Base-by-base conservation (phyloP, 225 moss, liverwort and hornwort genomes). In the Lunularia cruciata region DNA sequence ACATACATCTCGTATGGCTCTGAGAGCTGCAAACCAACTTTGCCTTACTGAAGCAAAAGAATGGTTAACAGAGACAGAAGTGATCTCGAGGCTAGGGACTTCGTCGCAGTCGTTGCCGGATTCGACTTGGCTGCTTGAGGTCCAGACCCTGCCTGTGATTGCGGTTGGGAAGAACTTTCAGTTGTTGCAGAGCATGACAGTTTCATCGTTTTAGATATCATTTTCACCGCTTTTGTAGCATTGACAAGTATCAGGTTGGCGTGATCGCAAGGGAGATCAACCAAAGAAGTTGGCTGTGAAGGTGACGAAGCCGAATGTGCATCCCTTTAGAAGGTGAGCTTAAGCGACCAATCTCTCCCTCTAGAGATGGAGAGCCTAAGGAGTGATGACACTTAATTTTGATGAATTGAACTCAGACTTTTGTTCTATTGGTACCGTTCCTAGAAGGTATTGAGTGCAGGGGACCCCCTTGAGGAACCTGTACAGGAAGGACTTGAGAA, bases 11-110 rank as follows among this genome's bases (percentile, higher is more conserved):
- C 66, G 47, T 32, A 67, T 32, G 22, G 66, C 66, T 14, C 66
- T 48, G 32, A 67, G 31, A 8, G 66, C 66, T 49, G 46, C 66
- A 67, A 47, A 67, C 66, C 66, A 67, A 28, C 66, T 67, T 43
- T 67, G 66, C 28, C 66, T 67, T 9, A 67, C 66, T 67, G 66
- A 67, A 31, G 66, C 47, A 49, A 67, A 67, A 49, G 47, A 67
- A 27, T 67, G 47, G 22, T 30, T 67, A 4, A 34, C 47, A 43
- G 43, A 27, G 16, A 34, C 57, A 60, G 37, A 15, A 32, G 66
- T 47, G 66, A 67, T 67, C 47, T 67, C 22, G 66, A 47, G 30
- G 39, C 47, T 35, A 67, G 23, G 30, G 66, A 34, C 51, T 67
- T 67, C 8, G 33, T 8, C 6, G 36, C 6, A 8, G 60, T 47